These are phyloP conservation scores for Clitocybe nebularis DNA, from an alignment of 1,284 basidiomycete genomes.

Conservation along the genomic window DNA sequence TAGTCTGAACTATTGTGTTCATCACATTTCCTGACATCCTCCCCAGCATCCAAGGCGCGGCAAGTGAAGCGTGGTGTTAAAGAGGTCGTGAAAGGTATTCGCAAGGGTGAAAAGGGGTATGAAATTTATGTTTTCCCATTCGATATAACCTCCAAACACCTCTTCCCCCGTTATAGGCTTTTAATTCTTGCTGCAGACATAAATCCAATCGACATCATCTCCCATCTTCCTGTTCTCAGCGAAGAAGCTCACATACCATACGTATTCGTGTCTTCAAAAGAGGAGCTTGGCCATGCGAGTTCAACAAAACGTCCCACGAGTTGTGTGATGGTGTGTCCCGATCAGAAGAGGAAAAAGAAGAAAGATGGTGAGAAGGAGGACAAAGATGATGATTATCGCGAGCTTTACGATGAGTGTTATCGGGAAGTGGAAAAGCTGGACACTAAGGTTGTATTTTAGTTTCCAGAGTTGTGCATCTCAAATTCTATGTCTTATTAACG, in stretches of 20 bases:
- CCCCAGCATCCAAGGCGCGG: conserved; percentile 80
- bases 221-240: conserved; percentile 91
- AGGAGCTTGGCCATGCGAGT: conserved; percentile 93
- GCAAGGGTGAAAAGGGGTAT: conserved; percentile 93
- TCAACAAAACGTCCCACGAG: conserved; percentile 98
- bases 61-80: conserved; percentile 95
- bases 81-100: conserved; percentile 93
- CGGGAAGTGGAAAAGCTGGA: conserved; percentile 84
- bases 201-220: conserved; percentile 97
- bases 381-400: conserved; percentile 78
- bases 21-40: not conserved
- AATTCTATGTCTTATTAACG: no score
- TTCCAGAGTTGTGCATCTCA: no score
- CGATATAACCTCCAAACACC: conserved; percentile 7
- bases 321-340: conserved; percentile 91
- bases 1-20: conserved; percentile 22
- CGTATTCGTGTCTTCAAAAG: conserved; percentile 83
- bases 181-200: conserved; percentile 96
- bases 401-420: conserved; percentile 81
- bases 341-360: conserved; percentile 70
- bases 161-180: conserved; percentile 46
- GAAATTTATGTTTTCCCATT: conserved; percentile 20
- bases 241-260: conserved; percentile 97
- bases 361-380: conserved; percentile 62
- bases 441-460: conserved; percentile 61